Evolutionary conservation across 2,329 filamentous ascomycete species (phyloP), one percentile per base, ranked within the genome.

Genomic region (Fusarium mexicanum): DNA sequence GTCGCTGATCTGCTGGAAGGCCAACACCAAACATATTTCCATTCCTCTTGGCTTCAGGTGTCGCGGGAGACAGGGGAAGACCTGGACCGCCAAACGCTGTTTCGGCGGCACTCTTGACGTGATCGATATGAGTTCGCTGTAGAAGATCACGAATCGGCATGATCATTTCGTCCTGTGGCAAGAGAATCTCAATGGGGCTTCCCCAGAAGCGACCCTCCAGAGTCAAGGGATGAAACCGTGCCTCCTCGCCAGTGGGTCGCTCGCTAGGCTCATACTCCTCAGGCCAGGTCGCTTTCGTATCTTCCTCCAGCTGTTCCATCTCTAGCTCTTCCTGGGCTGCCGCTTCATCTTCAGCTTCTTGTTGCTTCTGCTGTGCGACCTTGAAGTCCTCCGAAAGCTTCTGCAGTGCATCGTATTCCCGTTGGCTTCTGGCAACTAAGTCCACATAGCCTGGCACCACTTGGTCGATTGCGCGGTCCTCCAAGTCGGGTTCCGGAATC

Each of bases 61-160:
- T 95, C 3, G 91, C 88, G 2, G 93, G 91, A 4, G 94, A 97
- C 79, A 92, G 87, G 7, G 95, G 95, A 22, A 98, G 85, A 0
- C 91, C 90, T 8, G 83, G 83, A 0, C 96, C 96, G 48, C 95
- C 96, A 80, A 98, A 96, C 2, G 90, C 87, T 48, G 87, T 88
- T 74, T 94, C 90, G 2, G 95, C 93, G 3, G 92, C 88, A 64
- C 92, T 88, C 40, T 87, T 87, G 38, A 98, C 86, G 79, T 99
- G 96, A 64, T 91, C 92, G 48, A 91, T 89, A 65, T 94, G 89
- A 61, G 91, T 89, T 63, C 91, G 86, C 20, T 87, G 86, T 5
- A 98, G 86, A 6, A 98, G 86, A 9, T 88, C 83, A 5, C 89
- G 87, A 24, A 97, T 91, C 0, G 95, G 95, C 8, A 88, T 84